Evolutionary conservation across 176 grass and related monocot species (phyloP), one percentile per base, ranked within the genome.

Genomic region (Echinochloa phyllopogon): DNA sequence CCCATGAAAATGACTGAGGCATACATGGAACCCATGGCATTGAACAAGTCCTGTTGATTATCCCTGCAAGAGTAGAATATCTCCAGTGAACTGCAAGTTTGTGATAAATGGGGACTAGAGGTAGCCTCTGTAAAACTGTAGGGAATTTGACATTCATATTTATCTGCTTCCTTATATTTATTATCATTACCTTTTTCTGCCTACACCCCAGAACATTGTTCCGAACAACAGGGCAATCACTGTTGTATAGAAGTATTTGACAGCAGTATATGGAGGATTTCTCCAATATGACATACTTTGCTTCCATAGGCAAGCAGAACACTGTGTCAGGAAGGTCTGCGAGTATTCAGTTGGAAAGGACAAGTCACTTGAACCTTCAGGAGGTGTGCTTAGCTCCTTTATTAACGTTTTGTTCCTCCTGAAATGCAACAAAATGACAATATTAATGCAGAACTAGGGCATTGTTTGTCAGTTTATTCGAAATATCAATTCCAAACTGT

Each of bases 1-100:
- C 94, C 94, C 71, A 97, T 89, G 49, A 97, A 97, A 47, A 97
- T 49, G 41, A 93, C 91, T 17, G 94, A 84, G 51, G 91, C 85
- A 39, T 97, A 97, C 94, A 97, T 94, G 20, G 94, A 97, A 65
- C 91, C 91, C 89, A 97, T 97, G 14, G 94, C 94, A 83, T 97
- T 97, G 43, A 94, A 88, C 61, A 97, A 75, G 84, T 97, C 94
- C 24, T 94, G 94, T 52, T 90, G 78, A 70, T 41, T 88, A 10
- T 38, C 11, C 87, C 94, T 97, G 87, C 75, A 91, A 83, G 40
- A 84, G 24, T 77, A 72, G 16, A 83, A 45, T 75, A 53, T 20
- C 9, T 56, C 55, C 6, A 49, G 58, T 86, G 48, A 77, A 65
- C 39, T 82, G 66, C 29, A 49, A 62, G 38, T 42, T 27, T 82